A percentile compares a stretch with the other conserved stretches of the same genome.
Evolutionary conservation across 164 flowering plant species (phyloP).

Genomic region (Berberis vulgaris): DNA sequence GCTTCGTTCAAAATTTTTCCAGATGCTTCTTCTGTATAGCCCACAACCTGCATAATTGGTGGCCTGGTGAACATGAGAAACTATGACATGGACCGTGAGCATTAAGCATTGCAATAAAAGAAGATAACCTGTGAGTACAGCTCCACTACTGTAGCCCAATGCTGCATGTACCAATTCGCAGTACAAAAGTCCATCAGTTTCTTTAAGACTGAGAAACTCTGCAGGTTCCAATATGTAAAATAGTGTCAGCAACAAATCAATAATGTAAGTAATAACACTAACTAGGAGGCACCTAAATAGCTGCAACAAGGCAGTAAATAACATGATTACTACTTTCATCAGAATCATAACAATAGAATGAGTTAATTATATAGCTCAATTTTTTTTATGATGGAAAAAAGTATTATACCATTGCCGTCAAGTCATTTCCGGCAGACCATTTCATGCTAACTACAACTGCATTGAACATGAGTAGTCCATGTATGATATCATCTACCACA

Average conservation of each 20-base stretch:
- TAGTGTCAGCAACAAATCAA: background rate
- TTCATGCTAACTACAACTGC: slow-evolving; percentile 28
- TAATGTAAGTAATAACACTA: slow-evolving; percentile 1
- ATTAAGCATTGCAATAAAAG: background rate
- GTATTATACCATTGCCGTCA: slow-evolving; percentile 54
- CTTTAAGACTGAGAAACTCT: slow-evolving; percentile 65
- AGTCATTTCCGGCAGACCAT: slow-evolving; percentile 34
- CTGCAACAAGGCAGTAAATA: too few relatives aligned
- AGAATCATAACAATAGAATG: too few relatives aligned
- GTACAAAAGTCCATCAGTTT: slow-evolving; percentile 41
- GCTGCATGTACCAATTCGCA: slow-evolving; percentile 44
- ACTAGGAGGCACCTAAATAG: background rate
- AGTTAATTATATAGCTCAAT: too few relatives aligned
- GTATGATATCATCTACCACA: slow-evolving; percentile 44
- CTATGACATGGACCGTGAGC: too few relatives aligned
- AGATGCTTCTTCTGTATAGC: slow-evolving; percentile 43
- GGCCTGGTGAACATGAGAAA: background rate
- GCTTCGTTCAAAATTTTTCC: slow-evolving; percentile 62
- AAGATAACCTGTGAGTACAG: slow-evolving; percentile 62
- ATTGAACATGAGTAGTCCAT: slow-evolving; percentile 48
- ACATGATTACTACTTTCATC: too few relatives aligned
- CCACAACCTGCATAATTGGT: slow-evolving; percentile 43
- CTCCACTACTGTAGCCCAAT: slow-evolving; percentile 61
- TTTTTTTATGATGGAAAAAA: too few relatives aligned
- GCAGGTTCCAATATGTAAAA: slow-evolving; percentile 18